These are phyloP conservation scores for Dissophora ornata DNA, from an alignment of 192 early-diverging fungal genomes.

Conservation along the genomic window DNA sequence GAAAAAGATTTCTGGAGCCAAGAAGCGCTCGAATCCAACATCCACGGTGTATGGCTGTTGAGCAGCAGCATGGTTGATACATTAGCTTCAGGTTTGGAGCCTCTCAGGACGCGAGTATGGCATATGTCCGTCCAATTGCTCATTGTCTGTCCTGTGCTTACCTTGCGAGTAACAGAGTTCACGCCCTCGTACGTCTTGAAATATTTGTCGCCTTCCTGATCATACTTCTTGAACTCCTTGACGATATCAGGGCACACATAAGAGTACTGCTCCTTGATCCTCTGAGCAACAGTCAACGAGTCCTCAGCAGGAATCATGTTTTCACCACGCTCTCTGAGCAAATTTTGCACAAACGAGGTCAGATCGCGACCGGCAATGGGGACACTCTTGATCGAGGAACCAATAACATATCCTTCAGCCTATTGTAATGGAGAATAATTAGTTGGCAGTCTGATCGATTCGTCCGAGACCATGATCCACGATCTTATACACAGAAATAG, in stretches of 20 bases:
- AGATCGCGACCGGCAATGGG: constrained; percentile 99
- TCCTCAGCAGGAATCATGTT: constrained; percentile 96
- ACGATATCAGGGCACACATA: constrained; percentile 98
- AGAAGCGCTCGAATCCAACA: constrained; percentile 98
- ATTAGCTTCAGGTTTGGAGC: no score
- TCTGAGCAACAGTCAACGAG: constrained; percentile 92
- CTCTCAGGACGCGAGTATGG: no score
- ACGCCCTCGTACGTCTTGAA: constrained; percentile 89
- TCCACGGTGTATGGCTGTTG: constrained; percentile 90
- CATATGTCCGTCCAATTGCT: no score
- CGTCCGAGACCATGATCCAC: no score
- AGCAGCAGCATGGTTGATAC: no score
- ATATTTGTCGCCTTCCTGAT: constrained; percentile 89
- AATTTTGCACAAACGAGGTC: constrained; percentile 97
- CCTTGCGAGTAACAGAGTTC: constrained; percentile 88
- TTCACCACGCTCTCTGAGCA: constrained; percentile 95
- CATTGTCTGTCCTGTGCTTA: no score
- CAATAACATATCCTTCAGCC: constrained; percentile 98
- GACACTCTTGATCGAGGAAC: constrained; percentile 97
- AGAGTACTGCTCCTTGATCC: constrained; percentile 96
- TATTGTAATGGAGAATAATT: constrained; percentile 25
- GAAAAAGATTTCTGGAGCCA: constrained; percentile 99
- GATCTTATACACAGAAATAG: no score
- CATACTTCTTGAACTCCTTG: constrained; percentile 95
- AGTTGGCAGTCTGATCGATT: no score